Evolutionary conservation across 345 rosid species (phyloP).

Genomic region (Psidium friedrichsthalianum): DNA sequence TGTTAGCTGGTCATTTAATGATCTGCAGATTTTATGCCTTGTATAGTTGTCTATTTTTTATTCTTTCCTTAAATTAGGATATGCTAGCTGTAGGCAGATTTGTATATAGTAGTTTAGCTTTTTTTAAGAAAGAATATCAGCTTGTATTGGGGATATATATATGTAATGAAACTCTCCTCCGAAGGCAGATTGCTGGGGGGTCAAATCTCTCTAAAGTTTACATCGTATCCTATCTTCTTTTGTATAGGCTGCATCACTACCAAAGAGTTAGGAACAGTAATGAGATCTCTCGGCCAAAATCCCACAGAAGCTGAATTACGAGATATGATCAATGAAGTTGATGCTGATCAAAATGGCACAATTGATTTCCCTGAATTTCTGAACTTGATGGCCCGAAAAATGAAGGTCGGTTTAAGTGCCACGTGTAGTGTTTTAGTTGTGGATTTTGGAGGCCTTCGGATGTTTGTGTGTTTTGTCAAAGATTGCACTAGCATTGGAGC

Average conservation of each 20-base stretch:
- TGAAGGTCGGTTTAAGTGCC: slow-evolving; percentile 13
- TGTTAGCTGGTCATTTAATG: no score
- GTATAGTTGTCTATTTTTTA: no score
- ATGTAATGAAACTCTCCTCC: no score
- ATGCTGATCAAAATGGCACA: slow-evolving; percentile 42
- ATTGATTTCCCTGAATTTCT: slow-evolving; percentile 42
- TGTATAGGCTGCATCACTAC: slow-evolving; percentile 34
- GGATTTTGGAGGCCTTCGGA: neutral
- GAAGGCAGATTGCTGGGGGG: no score
- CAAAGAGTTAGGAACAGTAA: slow-evolving; percentile 37
- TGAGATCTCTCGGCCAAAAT: slow-evolving; percentile 48
- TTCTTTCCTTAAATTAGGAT: no score
- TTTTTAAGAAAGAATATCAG: no score
- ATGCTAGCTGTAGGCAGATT: no score
- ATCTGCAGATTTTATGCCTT: no score
- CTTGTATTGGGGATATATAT: no score
- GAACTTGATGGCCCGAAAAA: slow-evolving; percentile 39
- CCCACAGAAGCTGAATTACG: slow-evolving; percentile 44
- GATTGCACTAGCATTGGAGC: neutral
- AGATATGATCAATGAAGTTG: slow-evolving; percentile 47
- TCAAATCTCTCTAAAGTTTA: no score
- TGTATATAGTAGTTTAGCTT: no score
- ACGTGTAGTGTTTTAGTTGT: neutral
- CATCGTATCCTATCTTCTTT: neutral
- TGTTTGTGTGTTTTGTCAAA: neutral